These are phyloP conservation scores for Debaryomyces prosopidis DNA, from an alignment of 805 yeast genomes.

Conservation along the genomic window DNA sequence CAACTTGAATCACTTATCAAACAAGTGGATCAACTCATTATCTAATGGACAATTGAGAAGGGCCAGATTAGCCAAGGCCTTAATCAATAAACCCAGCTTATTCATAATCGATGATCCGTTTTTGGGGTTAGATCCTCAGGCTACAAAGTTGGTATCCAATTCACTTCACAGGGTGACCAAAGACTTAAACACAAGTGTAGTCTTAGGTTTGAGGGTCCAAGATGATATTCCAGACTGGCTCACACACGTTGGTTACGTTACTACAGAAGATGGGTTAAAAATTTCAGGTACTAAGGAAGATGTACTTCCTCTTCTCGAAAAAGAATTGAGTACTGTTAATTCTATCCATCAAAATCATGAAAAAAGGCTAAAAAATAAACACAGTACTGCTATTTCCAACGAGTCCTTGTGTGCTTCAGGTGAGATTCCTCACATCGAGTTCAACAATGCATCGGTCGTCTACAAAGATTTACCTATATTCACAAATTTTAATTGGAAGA, in stretches of 20 bases:
- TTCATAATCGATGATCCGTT: constrained; percentile 89
- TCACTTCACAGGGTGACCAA: constrained; percentile 40
- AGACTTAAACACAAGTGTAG: constrained; percentile 52
- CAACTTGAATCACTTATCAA: constrained; percentile 54
- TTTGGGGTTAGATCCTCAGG: constrained; percentile 82
- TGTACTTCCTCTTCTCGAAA: constrained; percentile 15
- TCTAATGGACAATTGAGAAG: constrained; percentile 94
- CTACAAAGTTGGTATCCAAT: constrained; percentile 58
- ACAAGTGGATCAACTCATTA: constrained; percentile 80
- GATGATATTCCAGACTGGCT: constrained; percentile 82
- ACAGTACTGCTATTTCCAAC: neutral
- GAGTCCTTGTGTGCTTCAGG: constrained; percentile 4
- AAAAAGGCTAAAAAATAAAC: neutral
- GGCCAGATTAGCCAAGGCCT: constrained; percentile 78
- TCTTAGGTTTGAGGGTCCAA: constrained; percentile 75
- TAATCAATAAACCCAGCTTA: constrained; percentile 64
- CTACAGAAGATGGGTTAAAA: constrained; percentile 51
- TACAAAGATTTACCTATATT: constrained; percentile 67
- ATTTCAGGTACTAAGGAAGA: constrained; percentile 47
- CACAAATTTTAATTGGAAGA: constrained; percentile 61
- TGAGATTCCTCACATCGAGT: constrained; percentile 35
- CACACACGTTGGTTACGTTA: constrained; percentile 63
- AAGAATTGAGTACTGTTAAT: constrained; percentile 8
- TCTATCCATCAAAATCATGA: constrained; percentile 15
- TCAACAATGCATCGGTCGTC: constrained; percentile 61